A percentile compares a stretch with the other conserved stretches of the same genome.
Evolutionary conservation across 2,329 filamentous ascomycete genomes (phyloP).

Genomic region (Fusarium sacchari): DNA sequence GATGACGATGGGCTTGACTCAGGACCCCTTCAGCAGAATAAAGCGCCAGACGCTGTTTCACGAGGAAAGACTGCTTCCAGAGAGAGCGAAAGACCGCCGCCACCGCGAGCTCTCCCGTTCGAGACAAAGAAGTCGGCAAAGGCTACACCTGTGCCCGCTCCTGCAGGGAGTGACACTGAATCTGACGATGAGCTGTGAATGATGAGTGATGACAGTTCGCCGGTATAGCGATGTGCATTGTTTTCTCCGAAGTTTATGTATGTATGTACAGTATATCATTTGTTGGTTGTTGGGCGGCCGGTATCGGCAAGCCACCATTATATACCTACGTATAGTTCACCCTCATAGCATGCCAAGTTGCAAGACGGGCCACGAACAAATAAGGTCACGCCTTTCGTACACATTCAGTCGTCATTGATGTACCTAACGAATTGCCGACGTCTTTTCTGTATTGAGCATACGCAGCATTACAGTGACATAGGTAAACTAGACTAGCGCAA

Average conservation of each 20-base stretch:
- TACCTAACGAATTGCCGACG: background rate
- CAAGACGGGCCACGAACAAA: background rate
- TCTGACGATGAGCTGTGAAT: constrained; percentile 65
- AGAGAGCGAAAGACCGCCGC: constrained; percentile 46
- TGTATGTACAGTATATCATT: constrained; percentile 2
- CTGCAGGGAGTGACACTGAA: constrained; percentile 59
- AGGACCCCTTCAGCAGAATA: constrained; percentile 2
- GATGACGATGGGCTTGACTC: constrained; percentile 46
- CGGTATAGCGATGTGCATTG: background rate
- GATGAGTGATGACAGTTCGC: constrained; percentile 7
- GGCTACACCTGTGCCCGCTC: constrained; percentile 39
- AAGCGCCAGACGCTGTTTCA: background rate
- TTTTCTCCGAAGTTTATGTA: background rate
- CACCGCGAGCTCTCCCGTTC: constrained; percentile 58
- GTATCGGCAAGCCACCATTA: background rate
- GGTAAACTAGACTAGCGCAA: background rate
- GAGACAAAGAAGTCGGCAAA: constrained; percentile 48
- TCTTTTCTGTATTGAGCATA: background rate
- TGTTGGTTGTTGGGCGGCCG: background rate
- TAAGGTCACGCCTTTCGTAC: background rate
- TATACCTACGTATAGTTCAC: background rate
- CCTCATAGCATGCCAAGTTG: background rate
- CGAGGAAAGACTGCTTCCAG: constrained; percentile 26
- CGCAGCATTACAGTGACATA: background rate
- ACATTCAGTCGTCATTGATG: background rate